Conservation (phyloP, 176 grass and related monocot species). For the Metroxylon sagu region DNA sequence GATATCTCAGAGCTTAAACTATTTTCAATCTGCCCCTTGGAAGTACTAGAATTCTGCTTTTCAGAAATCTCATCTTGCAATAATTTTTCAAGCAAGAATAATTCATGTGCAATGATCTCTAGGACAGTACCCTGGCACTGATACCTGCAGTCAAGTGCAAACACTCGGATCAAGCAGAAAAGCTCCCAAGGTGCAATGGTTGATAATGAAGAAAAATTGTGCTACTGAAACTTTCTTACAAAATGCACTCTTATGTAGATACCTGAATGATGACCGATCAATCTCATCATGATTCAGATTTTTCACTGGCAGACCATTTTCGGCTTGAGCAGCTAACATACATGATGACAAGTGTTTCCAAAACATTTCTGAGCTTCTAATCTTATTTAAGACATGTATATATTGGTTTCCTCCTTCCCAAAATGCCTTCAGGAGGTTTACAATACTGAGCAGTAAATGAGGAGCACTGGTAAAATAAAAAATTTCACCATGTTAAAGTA, state of each 20-base stretch:
- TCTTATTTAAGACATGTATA: constrained; percentile 49
- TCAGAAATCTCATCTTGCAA: constrained; percentile 29
- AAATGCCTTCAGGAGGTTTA: constrained; percentile 69
- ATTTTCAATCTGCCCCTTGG: constrained; percentile 10
- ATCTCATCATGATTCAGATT: constrained; percentile 17
- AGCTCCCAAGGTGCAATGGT: neutral
- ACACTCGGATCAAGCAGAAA: constrained; percentile 1
- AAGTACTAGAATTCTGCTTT: constrained; percentile 8
- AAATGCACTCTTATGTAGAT: neutral
- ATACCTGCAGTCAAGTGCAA: constrained; percentile 40
- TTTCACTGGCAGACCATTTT: constrained; percentile 14
- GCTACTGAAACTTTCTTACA: neutral
- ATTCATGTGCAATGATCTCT: constrained; percentile 71
- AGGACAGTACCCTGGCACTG: constrained; percentile 55
- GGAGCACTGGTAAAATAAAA: constrained; percentile 34
- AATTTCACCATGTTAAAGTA: neutral
- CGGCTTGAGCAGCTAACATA: constrained; percentile 34
- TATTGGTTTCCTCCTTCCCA: constrained; percentile 76
- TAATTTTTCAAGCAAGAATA: constrained; percentile 68
- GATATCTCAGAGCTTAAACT: neutral
- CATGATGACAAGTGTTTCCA: constrained; percentile 65
- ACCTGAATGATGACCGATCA: constrained; percentile 45
- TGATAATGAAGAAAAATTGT: neutral
- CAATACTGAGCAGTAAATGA: constrained; percentile 52
- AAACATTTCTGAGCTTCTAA: constrained; percentile 55